phyloP scores from a whole-genome alignment of 2,329 filamentous ascomycete species.

The Fusarium equiseti region DNA sequence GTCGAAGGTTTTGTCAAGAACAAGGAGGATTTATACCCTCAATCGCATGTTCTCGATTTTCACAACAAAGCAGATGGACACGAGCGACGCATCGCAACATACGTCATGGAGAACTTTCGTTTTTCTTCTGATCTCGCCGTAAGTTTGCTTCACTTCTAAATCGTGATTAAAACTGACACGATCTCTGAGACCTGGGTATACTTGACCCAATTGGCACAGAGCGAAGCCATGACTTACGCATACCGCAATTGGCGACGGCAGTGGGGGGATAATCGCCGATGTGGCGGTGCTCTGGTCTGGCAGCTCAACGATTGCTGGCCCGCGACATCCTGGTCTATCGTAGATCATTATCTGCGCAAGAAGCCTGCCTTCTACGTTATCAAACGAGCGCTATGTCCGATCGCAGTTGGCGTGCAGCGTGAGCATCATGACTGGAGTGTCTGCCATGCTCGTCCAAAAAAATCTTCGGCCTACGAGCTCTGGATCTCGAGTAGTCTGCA shows the following conservation, averaged over 20 bases:
- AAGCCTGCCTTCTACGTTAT: constrained; percentile 1
- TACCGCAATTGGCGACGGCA: constrained; percentile 71
- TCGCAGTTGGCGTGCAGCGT: neutral
- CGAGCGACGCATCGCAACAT: constrained; percentile 78
- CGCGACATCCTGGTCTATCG: constrained; percentile 1
- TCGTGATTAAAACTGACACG: neutral
- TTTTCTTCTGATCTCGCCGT: constrained; percentile 53
- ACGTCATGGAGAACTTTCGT: constrained; percentile 81
- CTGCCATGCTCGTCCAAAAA: neutral
- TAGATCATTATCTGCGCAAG: neutral
- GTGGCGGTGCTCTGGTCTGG: constrained; percentile 75
- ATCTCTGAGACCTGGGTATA: constrained; percentile 59
- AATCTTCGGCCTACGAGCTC: neutral
- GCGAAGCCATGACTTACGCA: constrained; percentile 63
- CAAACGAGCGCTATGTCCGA: neutral
- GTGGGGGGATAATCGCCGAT: constrained; percentile 64
- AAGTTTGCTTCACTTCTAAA: neutral
- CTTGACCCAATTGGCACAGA: constrained; percentile 68
- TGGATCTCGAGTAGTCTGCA: neutral
- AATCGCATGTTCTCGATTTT: constrained; percentile 81
- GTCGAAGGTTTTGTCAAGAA: constrained; percentile 73
- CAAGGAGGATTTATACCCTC: constrained; percentile 67
- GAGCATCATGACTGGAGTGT: constrained; percentile 5
- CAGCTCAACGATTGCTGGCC: constrained; percentile 73
- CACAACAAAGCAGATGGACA: constrained; percentile 87